phyloP scores from a whole-genome alignment of 305 asterid species.

The Ajuga reptans region DNA sequence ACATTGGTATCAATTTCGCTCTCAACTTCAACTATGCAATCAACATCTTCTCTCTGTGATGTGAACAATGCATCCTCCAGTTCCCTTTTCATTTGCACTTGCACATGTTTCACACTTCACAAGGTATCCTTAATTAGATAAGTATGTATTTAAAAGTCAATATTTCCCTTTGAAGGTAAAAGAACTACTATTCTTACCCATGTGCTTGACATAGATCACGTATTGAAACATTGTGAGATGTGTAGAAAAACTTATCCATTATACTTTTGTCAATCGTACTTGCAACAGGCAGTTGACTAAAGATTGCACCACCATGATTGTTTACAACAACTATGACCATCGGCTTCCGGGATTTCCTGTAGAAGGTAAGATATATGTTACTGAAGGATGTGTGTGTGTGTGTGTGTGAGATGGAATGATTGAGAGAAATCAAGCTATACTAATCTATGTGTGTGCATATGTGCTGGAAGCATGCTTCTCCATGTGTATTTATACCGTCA shows the following conservation, averaged over 20 bases:
- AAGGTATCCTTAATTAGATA: constrained; percentile 12
- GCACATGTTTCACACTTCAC: constrained; percentile 79
- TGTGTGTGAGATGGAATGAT: background rate
- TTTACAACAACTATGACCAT: constrained; percentile 75
- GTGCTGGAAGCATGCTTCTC: background rate
- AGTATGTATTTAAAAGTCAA: background rate
- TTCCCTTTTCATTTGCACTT: constrained; percentile 58
- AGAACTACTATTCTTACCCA: constrained; percentile 40
- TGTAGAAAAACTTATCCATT: constrained; percentile 81
- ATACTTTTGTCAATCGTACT: constrained; percentile 44
- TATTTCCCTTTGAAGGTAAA: background rate
- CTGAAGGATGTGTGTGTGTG: background rate
- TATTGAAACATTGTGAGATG: constrained; percentile 73
- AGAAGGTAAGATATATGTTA: constrained; percentile 9
- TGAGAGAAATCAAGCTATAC: background rate
- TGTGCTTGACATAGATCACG: constrained; percentile 73
- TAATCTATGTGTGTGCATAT: background rate
- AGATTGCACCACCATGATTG: constrained; percentile 96
- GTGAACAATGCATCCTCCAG: constrained; percentile 57
- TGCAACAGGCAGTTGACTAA: constrained; percentile 92
- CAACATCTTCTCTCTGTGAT: constrained; percentile 59
- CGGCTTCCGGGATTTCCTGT: constrained; percentile 72
- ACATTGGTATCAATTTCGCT: constrained; percentile 77
- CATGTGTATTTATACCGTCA: background rate
- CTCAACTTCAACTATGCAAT: constrained; percentile 82